phyloP scores from a whole-genome alignment of 352 stramenopile genomes.

The Globisporangium carolinianum region DNA sequence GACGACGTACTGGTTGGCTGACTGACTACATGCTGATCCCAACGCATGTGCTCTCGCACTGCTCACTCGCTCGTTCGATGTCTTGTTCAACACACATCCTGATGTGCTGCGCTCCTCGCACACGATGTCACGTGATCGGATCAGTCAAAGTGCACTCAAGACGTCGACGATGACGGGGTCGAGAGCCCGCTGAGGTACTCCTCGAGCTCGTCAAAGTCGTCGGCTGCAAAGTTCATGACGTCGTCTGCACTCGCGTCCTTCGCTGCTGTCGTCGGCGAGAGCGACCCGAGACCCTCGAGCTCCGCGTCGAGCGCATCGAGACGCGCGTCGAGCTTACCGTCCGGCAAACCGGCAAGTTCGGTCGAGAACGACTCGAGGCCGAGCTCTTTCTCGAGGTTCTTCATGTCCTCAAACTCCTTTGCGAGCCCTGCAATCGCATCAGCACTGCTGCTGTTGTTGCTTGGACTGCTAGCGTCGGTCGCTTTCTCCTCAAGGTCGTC shows the following conservation, averaged over 20 bases:
- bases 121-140: neutral
- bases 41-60: no score
- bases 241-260: conserved; percentile 42
- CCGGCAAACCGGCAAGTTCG: conserved; percentile 31
- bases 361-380: conserved; percentile 53
- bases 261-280: conserved; percentile 24
- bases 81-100: no score
- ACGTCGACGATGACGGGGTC: conserved; percentile 23
- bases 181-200: conserved; percentile 81
- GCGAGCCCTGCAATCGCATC: conserved; percentile 41
- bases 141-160: neutral
- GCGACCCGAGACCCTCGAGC: conserved; percentile 48
- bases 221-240: conserved; percentile 79
- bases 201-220: conserved; percentile 87
- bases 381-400: conserved; percentile 79
- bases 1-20: no score
- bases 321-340: conserved; percentile 52
- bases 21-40: no score
- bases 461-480: conserved; percentile 8
- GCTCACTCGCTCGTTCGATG: no score
- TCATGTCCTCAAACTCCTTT: conserved; percentile 78
- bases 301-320: conserved; percentile 71
- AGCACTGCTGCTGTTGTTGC: conserved; percentile 8
- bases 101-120: neutral
- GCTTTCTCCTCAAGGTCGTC: conserved; percentile 41